phyloP scores from a whole-genome alignment of 257 asterid genomes.

The Oldenlandia corymbosa region DNA sequence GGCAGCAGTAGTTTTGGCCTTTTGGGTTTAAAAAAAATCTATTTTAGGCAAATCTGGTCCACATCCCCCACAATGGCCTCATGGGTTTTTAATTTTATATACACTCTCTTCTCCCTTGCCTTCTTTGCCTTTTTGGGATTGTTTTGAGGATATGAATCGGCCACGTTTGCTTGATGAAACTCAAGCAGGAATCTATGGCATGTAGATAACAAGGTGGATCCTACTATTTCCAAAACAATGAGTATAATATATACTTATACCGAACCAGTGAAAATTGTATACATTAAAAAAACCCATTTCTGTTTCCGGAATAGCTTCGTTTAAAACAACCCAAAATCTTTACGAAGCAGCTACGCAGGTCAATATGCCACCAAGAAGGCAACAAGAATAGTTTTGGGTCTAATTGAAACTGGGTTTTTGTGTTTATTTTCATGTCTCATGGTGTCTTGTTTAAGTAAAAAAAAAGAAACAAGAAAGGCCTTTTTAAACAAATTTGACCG shows the following conservation, averaged over 20 bases:
- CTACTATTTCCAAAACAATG: constrained; percentile 15
- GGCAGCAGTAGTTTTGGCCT: too few species aligned
- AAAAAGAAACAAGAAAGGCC: too few species aligned
- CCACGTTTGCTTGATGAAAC: constrained; percentile 34
- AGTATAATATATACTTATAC: neutral
- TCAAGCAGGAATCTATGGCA: constrained; percentile 6
- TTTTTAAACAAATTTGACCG: too few species aligned
- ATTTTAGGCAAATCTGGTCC: constrained; percentile 7
- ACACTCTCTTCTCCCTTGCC: too few species aligned
- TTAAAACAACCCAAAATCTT: too few species aligned
- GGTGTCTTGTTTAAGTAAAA: too few species aligned
- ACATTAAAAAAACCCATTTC: neutral
- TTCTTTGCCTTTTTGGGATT: constrained; percentile 10
- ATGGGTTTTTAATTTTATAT: constrained; percentile 14
- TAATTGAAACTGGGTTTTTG: neutral
- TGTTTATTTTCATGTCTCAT: too few species aligned
- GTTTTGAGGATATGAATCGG: constrained; percentile 39
- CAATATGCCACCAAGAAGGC: too few species aligned
- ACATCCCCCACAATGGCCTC: constrained; percentile 8
- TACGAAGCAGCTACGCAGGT: too few species aligned
- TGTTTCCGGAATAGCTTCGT: too few species aligned
- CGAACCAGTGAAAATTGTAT: neutral
- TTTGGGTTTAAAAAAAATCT: too few species aligned
- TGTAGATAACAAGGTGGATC: constrained; percentile 16
- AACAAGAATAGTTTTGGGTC: too few species aligned